These are phyloP conservation scores for Neurospora discreta DNA, from an alignment of 495 filamentous ascomycete species.

Conservation along the genomic window DNA sequence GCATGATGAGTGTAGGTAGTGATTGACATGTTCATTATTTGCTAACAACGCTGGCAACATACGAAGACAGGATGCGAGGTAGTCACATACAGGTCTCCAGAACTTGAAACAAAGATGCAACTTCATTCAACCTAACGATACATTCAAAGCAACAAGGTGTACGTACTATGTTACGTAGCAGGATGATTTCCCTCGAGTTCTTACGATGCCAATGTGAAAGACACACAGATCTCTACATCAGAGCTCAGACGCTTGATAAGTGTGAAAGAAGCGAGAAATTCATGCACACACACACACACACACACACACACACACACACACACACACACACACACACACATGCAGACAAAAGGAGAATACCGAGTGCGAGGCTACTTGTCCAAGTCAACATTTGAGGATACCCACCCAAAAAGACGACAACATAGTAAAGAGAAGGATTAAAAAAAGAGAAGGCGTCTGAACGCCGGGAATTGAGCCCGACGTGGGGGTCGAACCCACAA, in stretches of 20 bases:
- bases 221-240: neutral
- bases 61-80: no score
- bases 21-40: no score
- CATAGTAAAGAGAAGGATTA: neutral
- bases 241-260: no score
- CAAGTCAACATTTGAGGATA: neutral
- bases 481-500: neutral
- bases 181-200: neutral
- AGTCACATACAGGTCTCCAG: no score
- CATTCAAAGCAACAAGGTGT: no score
- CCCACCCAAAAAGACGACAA: neutral
- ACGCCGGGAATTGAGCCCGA: neutral
- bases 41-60: no score
- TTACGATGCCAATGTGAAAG: neutral
- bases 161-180: no score
- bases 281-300: neutral
- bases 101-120: no score
- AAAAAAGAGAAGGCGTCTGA: neutral
- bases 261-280: no score
- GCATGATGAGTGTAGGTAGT: no score
- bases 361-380: neutral
- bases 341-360: neutral
- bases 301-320: neutral
- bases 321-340: neutral
- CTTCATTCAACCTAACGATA: no score